Base-by-base conservation (phyloP, 2,329 filamentous ascomycete genomes). In the Mariannaea elegans region DNA sequence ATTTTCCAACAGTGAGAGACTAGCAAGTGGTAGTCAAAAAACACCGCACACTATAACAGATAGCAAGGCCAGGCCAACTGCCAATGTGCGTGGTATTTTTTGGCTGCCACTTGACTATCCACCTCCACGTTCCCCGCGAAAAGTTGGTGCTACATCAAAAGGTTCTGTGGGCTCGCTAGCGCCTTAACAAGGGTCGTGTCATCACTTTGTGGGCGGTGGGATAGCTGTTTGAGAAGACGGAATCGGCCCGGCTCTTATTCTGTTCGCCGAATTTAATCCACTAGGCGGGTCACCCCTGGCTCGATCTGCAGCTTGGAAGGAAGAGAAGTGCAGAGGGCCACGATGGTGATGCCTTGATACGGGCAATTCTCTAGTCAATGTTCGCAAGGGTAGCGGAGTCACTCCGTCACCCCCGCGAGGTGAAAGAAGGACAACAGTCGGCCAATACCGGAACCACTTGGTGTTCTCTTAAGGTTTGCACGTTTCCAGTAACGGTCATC, bases 161-260 rank as follows among this genome's bases (percentile, higher is more conserved):
- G 42, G 49, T 29, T 19, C 34, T 32, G 13, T 19, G 10, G 8
- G 8, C 18, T 14, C 18, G 21, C 50, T 53, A 41, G 56, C 44
- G 44, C 29, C 10, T 10, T 41, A 34, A 49, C 44, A 32, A 44
- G 36, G 24, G 31, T 16, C 6, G 24, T 39, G 47, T 58, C 32
- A 51, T 46, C 48, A 45, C 23, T 48, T 49, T 59, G 44, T 16
- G n/a, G 29, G 38, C 36, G 6, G 36, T n/a, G 38, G 58, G 51
- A 50, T 58, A 47, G 46, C 41, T 45, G 42, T 34, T 9, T 18
- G 23, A 12, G 13, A 38, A 3, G 46, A 18, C 42, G 45, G 52
- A 60, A 48, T 70, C 64, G 65, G 67, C 41, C 67, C 67, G 67
- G 67, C 59, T 64, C 54, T 58, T 64, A 34, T 62, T 70, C 64